Evolutionary conservation across 2,329 filamentous ascomycete genomes (phyloP).

Genomic region (Triangularia verruculosa): DNA sequence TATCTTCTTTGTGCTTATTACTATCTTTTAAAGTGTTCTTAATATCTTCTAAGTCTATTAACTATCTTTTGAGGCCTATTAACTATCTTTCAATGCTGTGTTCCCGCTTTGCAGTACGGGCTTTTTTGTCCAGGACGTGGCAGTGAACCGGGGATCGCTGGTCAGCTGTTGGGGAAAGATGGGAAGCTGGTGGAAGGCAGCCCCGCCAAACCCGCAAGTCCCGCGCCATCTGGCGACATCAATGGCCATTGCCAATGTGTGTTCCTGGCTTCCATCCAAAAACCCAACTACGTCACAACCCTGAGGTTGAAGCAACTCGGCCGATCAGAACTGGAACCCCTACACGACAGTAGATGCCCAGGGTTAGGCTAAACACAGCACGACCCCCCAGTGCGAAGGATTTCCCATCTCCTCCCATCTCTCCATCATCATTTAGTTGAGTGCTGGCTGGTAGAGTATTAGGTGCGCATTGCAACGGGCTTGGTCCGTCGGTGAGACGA

Average conservation of each 20-base stretch:
- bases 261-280: slow-evolving; percentile 4
- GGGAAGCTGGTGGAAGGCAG: not conserved
- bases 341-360: not conserved
- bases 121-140: no score
- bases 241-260: not conserved
- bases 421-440: not conserved
- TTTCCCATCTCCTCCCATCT: no score
- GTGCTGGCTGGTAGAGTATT: no score
- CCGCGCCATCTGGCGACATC: slow-evolving; percentile 18
- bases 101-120: no score
- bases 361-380: not conserved
- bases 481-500: not conserved
- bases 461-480: not conserved
- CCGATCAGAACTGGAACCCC: not conserved
- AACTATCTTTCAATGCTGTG: no score
- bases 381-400: not conserved
- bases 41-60: no score
- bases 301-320: slow-evolving; percentile 1
- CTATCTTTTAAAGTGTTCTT: no score
- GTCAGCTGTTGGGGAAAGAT: slow-evolving; percentile 5
- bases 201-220: slow-evolving; percentile 8
- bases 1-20: no score
- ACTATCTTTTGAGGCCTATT: no score
- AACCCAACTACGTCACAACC: slow-evolving; percentile 20
- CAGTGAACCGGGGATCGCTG: not conserved